Evolutionary conservation across 2,329 filamentous ascomycete species (phyloP), one percentile per base, ranked within the genome.

Genomic region (Penicillium sp.): DNA sequence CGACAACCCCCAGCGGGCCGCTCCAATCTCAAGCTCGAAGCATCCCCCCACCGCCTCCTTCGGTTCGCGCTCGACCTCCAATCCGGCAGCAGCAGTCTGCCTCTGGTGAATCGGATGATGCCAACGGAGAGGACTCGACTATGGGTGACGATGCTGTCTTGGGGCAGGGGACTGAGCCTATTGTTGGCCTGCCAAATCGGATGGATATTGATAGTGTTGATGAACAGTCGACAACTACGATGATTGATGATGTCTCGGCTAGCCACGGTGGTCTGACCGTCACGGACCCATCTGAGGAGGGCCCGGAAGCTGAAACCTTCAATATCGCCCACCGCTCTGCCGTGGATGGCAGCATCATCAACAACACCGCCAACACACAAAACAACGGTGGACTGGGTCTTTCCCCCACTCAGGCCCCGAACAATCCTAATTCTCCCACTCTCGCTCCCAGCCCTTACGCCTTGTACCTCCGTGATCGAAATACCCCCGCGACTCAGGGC

Each of bases 131-230:
- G 61, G 92, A 93, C 65, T 88, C 89, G 22, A 85, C 87, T 19
- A 88, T 90, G 72, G 84, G 87, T 33, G 90, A 91, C 54, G 90
- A 93, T 27, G 64, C 68, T 39, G 68, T 64, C 1, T 67, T 76
- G 19, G 67, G 69, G 6, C 68, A 73, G 76, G 85, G 79, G 51
- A 78, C 80, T 26, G 85, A 93, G 57, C 90, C 89, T 4, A 89
- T 91, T 26, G 84, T 88, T 19, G 91, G 91, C 61, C 88, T 96
- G 16, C 89, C 92, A 68, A 87, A 89, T 14, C 83, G 89, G 39
- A 92, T 97, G 65, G 90, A 90, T 58, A 93, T 96, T 68, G 88
- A 93, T 71, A 90, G 93, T 69, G 92, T 96, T 78, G 90, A 92
- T 55, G 90, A 95, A 61, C 85, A 88, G 31, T 90, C 49, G 19